A percentile compares a stretch with the other conserved stretches of the same genome.
phyloP scores from a whole-genome alignment of 225 moss, liverwort and hornwort genomes.

The Thuidium tamariscinum region DNA sequence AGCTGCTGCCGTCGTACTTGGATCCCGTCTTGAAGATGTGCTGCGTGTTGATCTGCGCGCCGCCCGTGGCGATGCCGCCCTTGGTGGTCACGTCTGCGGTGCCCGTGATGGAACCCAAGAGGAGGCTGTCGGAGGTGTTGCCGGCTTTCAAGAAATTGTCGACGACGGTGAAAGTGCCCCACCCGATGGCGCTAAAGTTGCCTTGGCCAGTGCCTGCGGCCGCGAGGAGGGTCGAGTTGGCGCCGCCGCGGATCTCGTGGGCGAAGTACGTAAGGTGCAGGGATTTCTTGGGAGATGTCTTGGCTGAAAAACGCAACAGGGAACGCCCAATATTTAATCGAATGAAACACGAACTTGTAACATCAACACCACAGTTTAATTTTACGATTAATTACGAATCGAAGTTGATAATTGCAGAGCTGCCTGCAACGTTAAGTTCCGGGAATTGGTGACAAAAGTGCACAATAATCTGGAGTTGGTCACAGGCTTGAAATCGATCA shows the following conservation, averaged over 20 bases:
- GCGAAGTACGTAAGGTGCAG: slow-evolving; percentile 2
- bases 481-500: no score
- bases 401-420: not conserved
- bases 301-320: not conserved
- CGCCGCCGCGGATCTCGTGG: not conserved
- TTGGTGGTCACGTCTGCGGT: not conserved
- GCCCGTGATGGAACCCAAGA: not conserved
- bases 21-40: not conserved
- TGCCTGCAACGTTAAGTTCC: not conserved
- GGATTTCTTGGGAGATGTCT: not conserved
- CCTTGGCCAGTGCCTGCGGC: not conserved
- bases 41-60: not conserved
- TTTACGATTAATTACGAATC: no score
- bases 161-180: not conserved
- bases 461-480: no score
- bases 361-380: not conserved
- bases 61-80: not conserved
- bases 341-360: no score
- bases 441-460: no score
- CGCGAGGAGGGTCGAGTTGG: not conserved
- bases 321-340: no score
- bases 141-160: not conserved
- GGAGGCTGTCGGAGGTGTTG: not conserved
- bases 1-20: not conserved
- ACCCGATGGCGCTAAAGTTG: not conserved